These are phyloP conservation scores for Chytriomyces sp. DNA, from an alignment of 192 early-diverging fungal genomes.

Conservation along the genomic window DNA sequence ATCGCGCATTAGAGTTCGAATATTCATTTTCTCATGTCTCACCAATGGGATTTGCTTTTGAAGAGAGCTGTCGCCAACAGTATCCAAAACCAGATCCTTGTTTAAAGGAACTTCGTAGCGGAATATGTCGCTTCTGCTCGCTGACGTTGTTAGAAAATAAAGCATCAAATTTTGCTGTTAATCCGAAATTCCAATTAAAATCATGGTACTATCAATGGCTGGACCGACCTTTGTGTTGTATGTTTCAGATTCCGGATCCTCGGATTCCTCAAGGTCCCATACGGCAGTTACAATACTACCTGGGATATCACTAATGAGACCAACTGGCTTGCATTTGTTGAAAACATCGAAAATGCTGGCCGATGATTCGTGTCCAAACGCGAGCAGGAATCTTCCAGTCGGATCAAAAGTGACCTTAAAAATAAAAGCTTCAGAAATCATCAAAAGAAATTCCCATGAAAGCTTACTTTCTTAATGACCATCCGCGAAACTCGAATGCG, in stretches of 20 bases:
- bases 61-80: neutral
- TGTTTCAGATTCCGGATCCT: neutral
- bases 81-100: neutral
- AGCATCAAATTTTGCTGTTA: neutral
- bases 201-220: neutral
- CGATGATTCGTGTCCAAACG: conserved; percentile 21
- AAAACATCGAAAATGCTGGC: conserved; percentile 35
- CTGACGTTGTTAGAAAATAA: neutral
- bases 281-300: conserved; percentile 10
- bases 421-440: neutral
- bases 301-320: conserved; percentile 27
- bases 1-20: too few species aligned
- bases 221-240: neutral
- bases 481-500: conserved; percentile 24
- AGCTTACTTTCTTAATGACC: conserved; percentile 28
- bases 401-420: conserved; percentile 51
- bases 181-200: neutral
- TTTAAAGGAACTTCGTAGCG: conserved; percentile 39
- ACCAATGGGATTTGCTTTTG: neutral
- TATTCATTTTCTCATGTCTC: too few species aligned
- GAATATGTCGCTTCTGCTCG: conserved; percentile 23
- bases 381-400: conserved; percentile 40
- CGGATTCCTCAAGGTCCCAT: conserved; percentile 47
- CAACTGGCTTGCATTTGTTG: conserved; percentile 32
- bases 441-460: neutral